Evolutionary conservation across 2,329 filamentous ascomycete genomes (phyloP), one percentile per base, ranked within the genome.

Genomic region (Colletotrichum coccodes): DNA sequence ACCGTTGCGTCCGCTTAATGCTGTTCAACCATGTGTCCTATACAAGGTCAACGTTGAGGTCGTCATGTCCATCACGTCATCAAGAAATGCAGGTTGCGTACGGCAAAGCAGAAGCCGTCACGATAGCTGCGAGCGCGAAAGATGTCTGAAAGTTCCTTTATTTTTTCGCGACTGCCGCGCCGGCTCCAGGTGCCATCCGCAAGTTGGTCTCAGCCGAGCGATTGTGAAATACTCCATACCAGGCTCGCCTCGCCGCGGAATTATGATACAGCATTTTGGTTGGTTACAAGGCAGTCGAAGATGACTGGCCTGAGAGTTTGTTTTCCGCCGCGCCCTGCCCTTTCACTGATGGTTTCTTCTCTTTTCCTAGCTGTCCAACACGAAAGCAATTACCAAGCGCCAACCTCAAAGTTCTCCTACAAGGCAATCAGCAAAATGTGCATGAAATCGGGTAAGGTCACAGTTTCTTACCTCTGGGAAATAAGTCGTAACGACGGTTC

Each of bases 401-500:
- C 89, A 66, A 97, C 92, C 76, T 98, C 95, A 75, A 98, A 98
- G 78, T 97, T 97, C 82, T 98, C 95, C 90, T 95, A 71, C n/a
- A 40, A 47, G n/a, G 32, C 14, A 9, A 6, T 46, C 5, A 46
- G 75, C 85, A 76, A 84, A 79, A 4, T 21, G 36, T 21, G 28
- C 18, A 5, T 28, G 6, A 26, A 11, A n/a, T 14, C 6, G 18
- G 30, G 30, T 14, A 4, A 23, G n/a, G n/a, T 18, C 1, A 32
- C 23, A 40, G 21, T 14, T 32, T 70, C 84, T 80, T 84, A 94
- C 93, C 88, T 98, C 97, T 26, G 94, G 93, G 80, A 98, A 99
- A 82, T 96, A 98, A 4, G 96, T 98, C 3, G 94, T 94, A 14
- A 99, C 94, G 32, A 99, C 97, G 4, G 96, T 99, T 74, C 97